A percentile compares a stretch with the other conserved stretches of the same genome.
Conservation (phyloP, 345 rosid genomes). For the Abelmoschus esculentus region DNA sequence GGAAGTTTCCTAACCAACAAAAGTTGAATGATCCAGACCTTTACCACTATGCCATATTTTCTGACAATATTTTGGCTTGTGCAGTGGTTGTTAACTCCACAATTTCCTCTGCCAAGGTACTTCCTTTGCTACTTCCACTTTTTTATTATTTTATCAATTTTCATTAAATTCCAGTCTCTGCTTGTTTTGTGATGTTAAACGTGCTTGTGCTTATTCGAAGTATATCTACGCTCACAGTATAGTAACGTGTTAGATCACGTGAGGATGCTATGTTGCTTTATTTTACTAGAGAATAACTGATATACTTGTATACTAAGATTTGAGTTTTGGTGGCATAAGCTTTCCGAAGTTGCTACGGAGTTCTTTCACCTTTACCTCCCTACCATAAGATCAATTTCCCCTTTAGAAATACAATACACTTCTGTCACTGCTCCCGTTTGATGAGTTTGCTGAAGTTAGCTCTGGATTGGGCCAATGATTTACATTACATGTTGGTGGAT, state of each 20-base stretch:
- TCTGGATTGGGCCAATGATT: background rate
- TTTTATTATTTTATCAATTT: background rate
- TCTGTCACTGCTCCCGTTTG: no score
- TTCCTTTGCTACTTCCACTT: background rate
- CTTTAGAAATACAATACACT: no score
- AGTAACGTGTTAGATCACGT: background rate
- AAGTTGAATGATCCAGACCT: conserved; percentile 43
- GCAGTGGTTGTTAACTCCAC: conserved; percentile 86
- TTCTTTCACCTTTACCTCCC: no score
- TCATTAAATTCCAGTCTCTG: background rate
- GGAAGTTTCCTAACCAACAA: conserved; percentile 61
- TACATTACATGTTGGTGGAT: background rate
- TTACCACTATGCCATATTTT: conserved; percentile 74
- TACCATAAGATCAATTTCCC: no score
- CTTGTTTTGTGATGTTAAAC: background rate
- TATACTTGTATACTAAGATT: background rate
- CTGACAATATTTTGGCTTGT: conserved; percentile 84
- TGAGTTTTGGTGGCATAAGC: conserved; percentile 1
- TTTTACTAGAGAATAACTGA: no score
- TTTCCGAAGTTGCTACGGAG: background rate
- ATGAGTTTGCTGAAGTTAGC: no score
- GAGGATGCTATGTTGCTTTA: background rate
- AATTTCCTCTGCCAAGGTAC: conserved; percentile 57
- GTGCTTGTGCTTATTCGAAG: background rate
- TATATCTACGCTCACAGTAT: background rate